phyloP scores from a whole-genome alignment of 2,329 filamentous ascomycete species.

The Cordyceps farinosa region DNA sequence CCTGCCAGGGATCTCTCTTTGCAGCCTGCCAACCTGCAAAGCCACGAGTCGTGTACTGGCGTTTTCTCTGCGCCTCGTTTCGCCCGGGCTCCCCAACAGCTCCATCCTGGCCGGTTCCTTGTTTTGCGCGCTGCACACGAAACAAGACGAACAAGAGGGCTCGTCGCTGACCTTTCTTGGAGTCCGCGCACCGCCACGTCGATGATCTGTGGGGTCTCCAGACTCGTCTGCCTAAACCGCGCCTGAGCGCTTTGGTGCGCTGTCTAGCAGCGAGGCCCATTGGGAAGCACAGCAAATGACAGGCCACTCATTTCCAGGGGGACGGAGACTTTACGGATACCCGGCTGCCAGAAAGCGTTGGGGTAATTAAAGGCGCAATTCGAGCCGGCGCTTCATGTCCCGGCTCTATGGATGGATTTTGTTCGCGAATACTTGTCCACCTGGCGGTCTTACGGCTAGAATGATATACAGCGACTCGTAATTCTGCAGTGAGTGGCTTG shows the following conservation, averaged over 20 bases:
- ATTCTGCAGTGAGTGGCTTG: too few species aligned
- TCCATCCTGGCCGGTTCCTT: background rate
- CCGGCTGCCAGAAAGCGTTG: too few species aligned
- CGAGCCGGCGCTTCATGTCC: too few species aligned
- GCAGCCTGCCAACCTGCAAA: background rate
- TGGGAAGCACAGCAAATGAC: too few species aligned
- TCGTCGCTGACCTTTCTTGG: background rate
- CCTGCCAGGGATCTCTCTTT: background rate
- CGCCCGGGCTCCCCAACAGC: background rate
- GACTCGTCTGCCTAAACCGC: background rate
- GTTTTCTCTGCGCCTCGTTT: background rate
- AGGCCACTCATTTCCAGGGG: background rate
- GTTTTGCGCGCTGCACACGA: background rate
- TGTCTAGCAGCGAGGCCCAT: too few species aligned
- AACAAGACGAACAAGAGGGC: background rate
- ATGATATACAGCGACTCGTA: too few species aligned
- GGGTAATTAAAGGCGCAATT: too few species aligned
- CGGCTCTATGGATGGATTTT: too few species aligned
- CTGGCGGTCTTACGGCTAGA: too few species aligned
- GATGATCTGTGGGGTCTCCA: conserved; percentile 16
- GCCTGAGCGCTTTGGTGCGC: background rate
- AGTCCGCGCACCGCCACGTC: background rate
- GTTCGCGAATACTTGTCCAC: too few species aligned
- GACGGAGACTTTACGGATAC: too few species aligned
- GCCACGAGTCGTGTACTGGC: background rate